phyloP scores from a whole-genome alignment of 2,329 filamentous ascomycete genomes.

The Penicillium sp. region DNA sequence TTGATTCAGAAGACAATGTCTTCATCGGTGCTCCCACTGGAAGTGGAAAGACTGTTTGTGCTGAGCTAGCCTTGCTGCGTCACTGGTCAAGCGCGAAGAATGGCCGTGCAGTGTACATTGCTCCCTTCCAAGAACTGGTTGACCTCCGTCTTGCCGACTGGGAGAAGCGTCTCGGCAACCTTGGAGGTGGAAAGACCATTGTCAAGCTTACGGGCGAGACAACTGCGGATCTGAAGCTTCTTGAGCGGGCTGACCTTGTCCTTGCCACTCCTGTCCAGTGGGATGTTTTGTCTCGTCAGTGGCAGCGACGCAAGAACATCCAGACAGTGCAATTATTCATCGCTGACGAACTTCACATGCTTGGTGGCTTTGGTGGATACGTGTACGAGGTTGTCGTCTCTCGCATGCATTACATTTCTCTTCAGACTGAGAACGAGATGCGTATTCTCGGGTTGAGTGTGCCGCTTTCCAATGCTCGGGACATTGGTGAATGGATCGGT shows the following conservation, averaged over 20 bases:
- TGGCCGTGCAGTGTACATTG: slow-evolving; percentile 86
- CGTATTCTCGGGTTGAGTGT: slow-evolving; percentile 88
- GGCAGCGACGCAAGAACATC: slow-evolving; percentile 94
- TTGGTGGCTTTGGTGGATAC: slow-evolving; percentile 82
- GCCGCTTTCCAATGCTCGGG: slow-evolving; percentile 85
- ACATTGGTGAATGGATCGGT: slow-evolving; percentile 96
- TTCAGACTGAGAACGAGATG: slow-evolving; percentile 79
- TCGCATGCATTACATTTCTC: slow-evolving; percentile 92
- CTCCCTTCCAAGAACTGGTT: slow-evolving; percentile 90
- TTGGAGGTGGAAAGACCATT: slow-evolving; percentile 82
- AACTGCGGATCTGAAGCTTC: slow-evolving; percentile 80
- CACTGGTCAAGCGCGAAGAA: slow-evolving; percentile 74
- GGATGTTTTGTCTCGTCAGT: slow-evolving; percentile 93
- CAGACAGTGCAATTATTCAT: slow-evolving; percentile 88
- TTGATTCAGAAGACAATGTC: slow-evolving; percentile 87
- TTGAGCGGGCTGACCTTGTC: slow-evolving; percentile 84
- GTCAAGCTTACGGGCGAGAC: slow-evolving; percentile 94
- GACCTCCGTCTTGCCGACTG: slow-evolving; percentile 80
- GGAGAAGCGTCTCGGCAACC: slow-evolving; percentile 68
- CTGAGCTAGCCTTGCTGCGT: slow-evolving; percentile 85
- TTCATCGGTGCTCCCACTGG: slow-evolving; percentile 90
- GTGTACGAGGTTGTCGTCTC: slow-evolving; percentile 97
- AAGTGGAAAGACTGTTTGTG: slow-evolving; percentile 94
- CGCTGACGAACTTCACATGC: slow-evolving; percentile 89
- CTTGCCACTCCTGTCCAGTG: slow-evolving; percentile 91